Conservation (phyloP, 495 filamentous ascomycete species). For the Tuber microsphaerosporum region DNA sequence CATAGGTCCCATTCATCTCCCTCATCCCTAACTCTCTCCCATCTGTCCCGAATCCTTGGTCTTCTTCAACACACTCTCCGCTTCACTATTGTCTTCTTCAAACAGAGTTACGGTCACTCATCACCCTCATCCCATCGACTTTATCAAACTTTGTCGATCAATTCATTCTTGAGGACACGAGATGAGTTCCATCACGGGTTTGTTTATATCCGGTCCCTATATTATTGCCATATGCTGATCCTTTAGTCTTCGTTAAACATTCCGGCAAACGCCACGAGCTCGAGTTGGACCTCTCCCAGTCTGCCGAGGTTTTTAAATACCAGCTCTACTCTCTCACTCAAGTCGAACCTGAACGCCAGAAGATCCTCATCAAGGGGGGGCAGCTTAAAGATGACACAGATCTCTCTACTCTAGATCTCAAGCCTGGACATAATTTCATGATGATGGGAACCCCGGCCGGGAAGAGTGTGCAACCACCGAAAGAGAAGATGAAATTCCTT, state of each 20-base stretch:
- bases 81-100: background rate
- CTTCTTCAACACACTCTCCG: background rate
- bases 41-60: background rate
- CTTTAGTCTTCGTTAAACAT: slow-evolving; percentile 83
- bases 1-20: background rate
- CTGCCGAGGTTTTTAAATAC: slow-evolving; percentile 87
- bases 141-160: background rate
- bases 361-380: slow-evolving; percentile 86
- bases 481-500: slow-evolving; percentile 75
- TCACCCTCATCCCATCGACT: background rate
- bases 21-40: background rate
- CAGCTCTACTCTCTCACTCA: slow-evolving; percentile 92
- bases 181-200: background rate
- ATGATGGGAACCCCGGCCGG: slow-evolving; percentile 88
- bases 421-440: slow-evolving; percentile 81
- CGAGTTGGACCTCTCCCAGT: slow-evolving; percentile 75
- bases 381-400: slow-evolving; percentile 93
- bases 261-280: slow-evolving; percentile 89
- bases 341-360: slow-evolving; percentile 93
- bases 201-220: background rate
- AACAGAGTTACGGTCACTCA: background rate
- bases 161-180: background rate
- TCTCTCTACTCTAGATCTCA: slow-evolving; percentile 72
- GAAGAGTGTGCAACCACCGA: slow-evolving; percentile 59
- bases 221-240: slow-evolving; percentile 21